Evolutionary conservation across 148 eudicot genomes (phyloP).

Genomic region (Rheum nobile): DNA sequence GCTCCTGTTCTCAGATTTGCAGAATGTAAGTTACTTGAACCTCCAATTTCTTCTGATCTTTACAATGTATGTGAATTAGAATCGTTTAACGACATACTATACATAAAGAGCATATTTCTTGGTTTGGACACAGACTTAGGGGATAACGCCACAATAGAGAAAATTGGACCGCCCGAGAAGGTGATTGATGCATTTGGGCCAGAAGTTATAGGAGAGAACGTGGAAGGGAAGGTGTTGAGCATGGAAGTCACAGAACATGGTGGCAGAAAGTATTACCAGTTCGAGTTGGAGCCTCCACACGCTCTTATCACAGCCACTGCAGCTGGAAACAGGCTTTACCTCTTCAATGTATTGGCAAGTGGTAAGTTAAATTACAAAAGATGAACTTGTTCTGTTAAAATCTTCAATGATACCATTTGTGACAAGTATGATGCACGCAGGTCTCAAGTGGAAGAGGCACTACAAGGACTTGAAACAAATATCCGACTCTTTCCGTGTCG

Average conservation of each 20-base stretch:
- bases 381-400: background rate
- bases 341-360: slow-evolving; percentile 59
- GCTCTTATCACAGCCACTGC: slow-evolving; percentile 86
- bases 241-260: slow-evolving; percentile 62
- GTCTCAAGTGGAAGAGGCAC: slow-evolving; percentile 90
- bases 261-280: slow-evolving; percentile 86
- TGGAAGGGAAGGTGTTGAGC: slow-evolving; percentile 78
- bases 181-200: slow-evolving; percentile 95
- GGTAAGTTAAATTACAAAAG: slow-evolving; percentile 27
- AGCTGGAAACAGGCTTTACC: slow-evolving; percentile 89
- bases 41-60: background rate
- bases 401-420: background rate
- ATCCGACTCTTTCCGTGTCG: slow-evolving; percentile 72
- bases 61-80: background rate
- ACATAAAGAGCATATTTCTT: background rate
- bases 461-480: slow-evolving; percentile 74
- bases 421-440: slow-evolving; percentile 23
- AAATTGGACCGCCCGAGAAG: slow-evolving; percentile 72
- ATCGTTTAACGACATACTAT: background rate
- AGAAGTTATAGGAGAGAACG: slow-evolving; percentile 86
- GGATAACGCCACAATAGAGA: slow-evolving; percentile 56
- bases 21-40: slow-evolving; percentile 36
- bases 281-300: slow-evolving; percentile 87
- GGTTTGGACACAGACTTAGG: slow-evolving; percentile 41
- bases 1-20: slow-evolving; percentile 91